These are phyloP conservation scores for Hanseniaspora gamundiae DNA, from an alignment of 1,139 yeast species.

Conservation along the genomic window DNA sequence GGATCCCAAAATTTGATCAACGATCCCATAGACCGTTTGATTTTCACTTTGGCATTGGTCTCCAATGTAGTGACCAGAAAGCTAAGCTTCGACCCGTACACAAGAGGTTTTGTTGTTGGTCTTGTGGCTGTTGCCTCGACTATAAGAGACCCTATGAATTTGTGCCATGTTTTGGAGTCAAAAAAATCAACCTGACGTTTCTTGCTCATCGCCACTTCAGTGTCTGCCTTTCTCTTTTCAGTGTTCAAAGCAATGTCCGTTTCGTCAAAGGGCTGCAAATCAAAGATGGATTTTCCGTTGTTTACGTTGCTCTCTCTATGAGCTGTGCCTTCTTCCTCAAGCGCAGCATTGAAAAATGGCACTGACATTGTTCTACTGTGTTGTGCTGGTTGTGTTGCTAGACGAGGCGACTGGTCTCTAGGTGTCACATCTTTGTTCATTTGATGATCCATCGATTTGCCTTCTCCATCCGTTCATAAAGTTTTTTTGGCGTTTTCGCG, in stretches of 20 bases:
- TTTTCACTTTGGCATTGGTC: constrained; percentile 23
- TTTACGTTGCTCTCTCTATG: background rate
- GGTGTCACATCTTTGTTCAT: too few species aligned
- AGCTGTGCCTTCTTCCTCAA: background rate
- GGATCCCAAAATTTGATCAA: constrained; percentile 19
- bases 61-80: constrained; percentile 18
- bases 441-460: too few species aligned
- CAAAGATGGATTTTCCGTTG: background rate
- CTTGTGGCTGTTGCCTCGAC: constrained; percentile 79
- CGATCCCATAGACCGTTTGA: constrained; percentile 14
- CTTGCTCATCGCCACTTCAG: background rate
- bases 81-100: constrained; percentile 33
- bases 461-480: too few species aligned
- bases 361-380: background rate
- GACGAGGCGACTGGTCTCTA: too few species aligned
- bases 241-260: background rate
- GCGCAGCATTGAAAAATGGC: background rate
- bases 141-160: constrained; percentile 58
- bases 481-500: too few species aligned
- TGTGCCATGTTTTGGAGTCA: constrained; percentile 20
- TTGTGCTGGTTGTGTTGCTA: too few species aligned
- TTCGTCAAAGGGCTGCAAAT: background rate
- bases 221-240: background rate
- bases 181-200: background rate
- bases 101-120: constrained; percentile 44